Conservation (phyloP, 2,329 filamentous ascomycete genomes). For the Gnomoniopsis sp. region DNA sequence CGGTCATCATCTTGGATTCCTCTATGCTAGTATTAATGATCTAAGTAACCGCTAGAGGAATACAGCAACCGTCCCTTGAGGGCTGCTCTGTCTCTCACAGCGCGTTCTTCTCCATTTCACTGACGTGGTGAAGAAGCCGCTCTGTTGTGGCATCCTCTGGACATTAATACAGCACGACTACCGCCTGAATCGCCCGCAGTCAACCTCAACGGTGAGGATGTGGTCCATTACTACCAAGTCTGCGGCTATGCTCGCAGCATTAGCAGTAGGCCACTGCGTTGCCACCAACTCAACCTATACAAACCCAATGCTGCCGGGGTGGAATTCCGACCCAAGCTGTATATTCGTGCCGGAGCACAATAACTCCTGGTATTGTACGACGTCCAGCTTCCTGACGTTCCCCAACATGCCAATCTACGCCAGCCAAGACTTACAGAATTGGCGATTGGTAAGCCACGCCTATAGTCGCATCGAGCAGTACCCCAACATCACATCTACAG, state of each 20-base stretch:
- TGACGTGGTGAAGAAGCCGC: too few species aligned
- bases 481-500: neutral
- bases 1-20: too few species aligned
- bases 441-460: constrained; percentile 27
- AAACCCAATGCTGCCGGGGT: constrained; percentile 45
- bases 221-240: neutral
- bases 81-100: too few species aligned
- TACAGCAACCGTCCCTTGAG: too few species aligned
- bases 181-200: neutral
- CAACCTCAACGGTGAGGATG: neutral
- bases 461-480: constrained; percentile 7
- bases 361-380: constrained; percentile 40
- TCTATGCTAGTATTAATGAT: too few species aligned
- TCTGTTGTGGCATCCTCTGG: neutral
- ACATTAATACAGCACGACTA: neutral
- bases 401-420: constrained; percentile 43
- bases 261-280: neutral
- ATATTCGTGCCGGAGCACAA: constrained; percentile 35
- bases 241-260: neutral
- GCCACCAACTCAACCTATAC: constrained; percentile 26
- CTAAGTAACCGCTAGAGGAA: too few species aligned
- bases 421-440: constrained; percentile 39
- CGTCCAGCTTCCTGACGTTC: constrained; percentile 41
- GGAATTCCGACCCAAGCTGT: constrained; percentile 42
- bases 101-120: too few species aligned